Evolutionary conservation across 106 monocot genomes (phyloP), one percentile per base, ranked within the genome.

Genomic region (Dioscorea dumetorum): DNA sequence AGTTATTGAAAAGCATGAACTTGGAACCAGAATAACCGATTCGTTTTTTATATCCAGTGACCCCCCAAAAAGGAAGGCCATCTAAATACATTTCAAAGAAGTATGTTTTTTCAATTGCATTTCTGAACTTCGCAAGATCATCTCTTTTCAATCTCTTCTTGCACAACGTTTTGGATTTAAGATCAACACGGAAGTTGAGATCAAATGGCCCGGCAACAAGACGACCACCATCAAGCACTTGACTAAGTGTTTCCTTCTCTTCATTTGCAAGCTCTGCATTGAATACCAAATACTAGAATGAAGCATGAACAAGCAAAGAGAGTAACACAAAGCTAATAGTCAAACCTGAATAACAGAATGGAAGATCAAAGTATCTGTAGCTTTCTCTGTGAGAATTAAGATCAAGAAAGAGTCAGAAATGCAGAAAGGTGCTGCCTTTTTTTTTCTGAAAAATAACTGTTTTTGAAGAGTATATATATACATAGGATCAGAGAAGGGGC

Each of bases 21-120:
- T 78, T 83, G 66, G 49, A 73, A 22, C 75, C 62, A 8, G 41
- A 41, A 41, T 1, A 28, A 20, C 69, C 14, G 66, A 74, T 19
- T 74, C 71, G 12, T 10, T 49, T 57, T 76, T 83, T 1, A 60
- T 67, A 59, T 83, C 83, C 83, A 58, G 78, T 75, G 50, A 83
- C 75, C 24, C 83, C 83, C 83, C 83, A 83, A 12, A 83, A 20
- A 15, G 83, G 83, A 17, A 83, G 83, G 49, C 78, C 83, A 60
- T 83, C 83, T 52, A 78, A 83, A 60, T 78, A 83, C 83, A 83
- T 83, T 62, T 83, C 80, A 49, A 77, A 84, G 70, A 80, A 80
- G 62, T 84, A 84, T 61, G 77, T 73, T 73, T 80, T 84, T n/a
- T 51, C 48, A 14, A 84, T 75, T 24, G 80, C 84, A 68, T 51